Base-by-base conservation (phyloP, 805 yeast genomes). In the Saccharomyces paradoxus region DNA sequence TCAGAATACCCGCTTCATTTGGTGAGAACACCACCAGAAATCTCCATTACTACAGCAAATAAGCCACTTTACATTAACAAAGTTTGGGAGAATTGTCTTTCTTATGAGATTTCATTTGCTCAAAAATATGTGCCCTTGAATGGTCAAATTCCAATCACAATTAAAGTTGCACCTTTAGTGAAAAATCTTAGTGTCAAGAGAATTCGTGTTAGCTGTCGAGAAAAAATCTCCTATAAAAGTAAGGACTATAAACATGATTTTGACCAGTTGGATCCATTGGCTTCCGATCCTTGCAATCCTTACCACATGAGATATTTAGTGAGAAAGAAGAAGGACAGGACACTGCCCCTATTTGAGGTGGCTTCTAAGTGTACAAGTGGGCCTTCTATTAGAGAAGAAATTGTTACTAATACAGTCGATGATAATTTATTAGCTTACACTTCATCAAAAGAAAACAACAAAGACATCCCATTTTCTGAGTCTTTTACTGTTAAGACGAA, bases 1-100 rank as follows among this genome's bases (percentile, higher is more conserved):
- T 63, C 65, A 5, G 71, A 71, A 29, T 64, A 63, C 30, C 65
- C 67, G n/a, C 50, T 74, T 10, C 66, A 65, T 26, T 58, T 74
- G 13, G 63, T 77, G 1, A 69, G 80, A 56, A 72, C 73, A 0
- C 79, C 79, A 1, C 79, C 79, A 5, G 60, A 63, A 8, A 57
- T 60, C 5, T 74, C 75, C 1, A 56, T 68, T 1, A 68, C 76
- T 0, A 72, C 77, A 1, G 71, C 72, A 5, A 85, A 86, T 64
- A 87, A 86, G 63, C 89, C 95, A 0, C 79, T 87, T 17, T 86
- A 83, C 66, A 89, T 87, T 37, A 86, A 84, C 65, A 76, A 87
- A 57, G 77, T 82, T 0, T 87, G 94, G 94, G 81, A 82, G 60
- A 84, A 86, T 53, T 68, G 89, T 0, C 69, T 87, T 41, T 82